Evolutionary conservation across 345 rosid species (phyloP), one percentile per base, ranked within the genome.

Genomic region (Rhodomyrtus tomentosa): DNA sequence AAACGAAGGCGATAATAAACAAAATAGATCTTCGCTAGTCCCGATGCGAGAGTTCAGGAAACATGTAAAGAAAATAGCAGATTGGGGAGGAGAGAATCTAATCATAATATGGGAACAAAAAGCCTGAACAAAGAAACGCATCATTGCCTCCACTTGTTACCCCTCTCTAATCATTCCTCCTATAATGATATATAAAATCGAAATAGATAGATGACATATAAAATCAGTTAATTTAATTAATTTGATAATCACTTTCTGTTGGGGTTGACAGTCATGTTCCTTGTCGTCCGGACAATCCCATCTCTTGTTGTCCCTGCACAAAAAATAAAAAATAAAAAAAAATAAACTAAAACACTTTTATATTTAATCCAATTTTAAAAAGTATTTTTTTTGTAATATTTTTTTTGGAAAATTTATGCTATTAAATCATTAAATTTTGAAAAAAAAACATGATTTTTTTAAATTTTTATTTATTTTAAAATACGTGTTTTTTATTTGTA

Each of bases 281-380:
- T 83, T 38, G 80, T 84, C 40, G 55, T 52, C 80, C 76, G 25
- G 85, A 87, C 88, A 85, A 76, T 68, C 45, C 76, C 15, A 68
- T 53, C 56, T 16, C 42, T 14, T 13, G 48, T 10, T 59, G 84
- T 85, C 82, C 50, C 22, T 8, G 45, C 76, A 0, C 5, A 15
- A 10, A 25, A 15, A 2, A 59, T 9, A 2, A 5, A 7, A 62
- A 32, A 32, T 16, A 29, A 59, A 20, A 2, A 5, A 7, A 62
- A 32, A 32, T 16, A 29, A 7, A 5, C 11, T 40, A 40, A 40
- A 48, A 10, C 24, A 2, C 6, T 32, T 68, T 68, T n/a, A n/a
- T n/a, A n/a, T n/a, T n/a, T n/a, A n/a, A n/a, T n/a, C n/a, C n/a
- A n/a, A n/a, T n/a, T n/a, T n/a, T n/a, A n/a, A n/a, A n/a, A n/a